A percentile compares a stretch with the other conserved stretches of the same genome.
phyloP scores from a whole-genome alignment of 352 stramenopile species.

The Phytophthora ohioensis region DNA sequence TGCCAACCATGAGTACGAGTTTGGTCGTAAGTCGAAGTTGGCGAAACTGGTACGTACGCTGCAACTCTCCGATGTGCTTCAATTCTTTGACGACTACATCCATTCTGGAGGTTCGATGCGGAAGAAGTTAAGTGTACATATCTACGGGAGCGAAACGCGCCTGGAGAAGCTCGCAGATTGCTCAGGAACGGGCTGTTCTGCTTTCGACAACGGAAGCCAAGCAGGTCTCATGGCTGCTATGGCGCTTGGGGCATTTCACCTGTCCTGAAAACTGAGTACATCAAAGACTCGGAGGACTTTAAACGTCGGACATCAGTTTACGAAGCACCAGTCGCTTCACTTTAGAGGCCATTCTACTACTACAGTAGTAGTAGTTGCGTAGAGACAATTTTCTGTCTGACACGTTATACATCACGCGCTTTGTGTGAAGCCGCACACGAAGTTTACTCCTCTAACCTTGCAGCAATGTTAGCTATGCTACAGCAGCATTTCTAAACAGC shows the following conservation, averaged over 20 bases:
- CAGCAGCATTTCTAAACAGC: not conserved
- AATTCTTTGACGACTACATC: constrained; percentile 78
- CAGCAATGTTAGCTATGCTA: not conserved
- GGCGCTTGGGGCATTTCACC: constrained; percentile 1
- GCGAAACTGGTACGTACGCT: constrained; percentile 54
- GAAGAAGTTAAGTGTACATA: constrained; percentile 65
- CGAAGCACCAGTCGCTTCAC: constrained; percentile 19
- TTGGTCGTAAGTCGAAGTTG: constrained; percentile 57
- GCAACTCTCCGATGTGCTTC: constrained; percentile 58
- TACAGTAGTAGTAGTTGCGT: not conserved
- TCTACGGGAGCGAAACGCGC: constrained; percentile 57
- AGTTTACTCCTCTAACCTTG: constrained; percentile 9
- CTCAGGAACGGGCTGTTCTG: constrained; percentile 31
- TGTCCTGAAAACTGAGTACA: constrained; percentile 26
- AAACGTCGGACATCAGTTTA: constrained; percentile 34
- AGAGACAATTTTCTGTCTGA: not conserved
- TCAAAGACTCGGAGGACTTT: constrained; percentile 39
- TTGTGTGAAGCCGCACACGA: too few relatives aligned
- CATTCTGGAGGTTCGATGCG: constrained; percentile 27
- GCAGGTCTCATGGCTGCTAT: constrained; percentile 26
- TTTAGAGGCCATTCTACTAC: constrained; percentile 6
- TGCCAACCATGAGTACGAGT: constrained; percentile 72
- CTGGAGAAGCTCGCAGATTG: constrained; percentile 32
- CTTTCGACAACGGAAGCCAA: constrained; percentile 18
- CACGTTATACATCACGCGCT: not conserved